A percentile compares a stretch with the other conserved stretches of the same genome.
These are phyloP conservation scores for Hevea brasiliensis DNA, from an alignment of 345 rosid species.

Conservation along the genomic window DNA sequence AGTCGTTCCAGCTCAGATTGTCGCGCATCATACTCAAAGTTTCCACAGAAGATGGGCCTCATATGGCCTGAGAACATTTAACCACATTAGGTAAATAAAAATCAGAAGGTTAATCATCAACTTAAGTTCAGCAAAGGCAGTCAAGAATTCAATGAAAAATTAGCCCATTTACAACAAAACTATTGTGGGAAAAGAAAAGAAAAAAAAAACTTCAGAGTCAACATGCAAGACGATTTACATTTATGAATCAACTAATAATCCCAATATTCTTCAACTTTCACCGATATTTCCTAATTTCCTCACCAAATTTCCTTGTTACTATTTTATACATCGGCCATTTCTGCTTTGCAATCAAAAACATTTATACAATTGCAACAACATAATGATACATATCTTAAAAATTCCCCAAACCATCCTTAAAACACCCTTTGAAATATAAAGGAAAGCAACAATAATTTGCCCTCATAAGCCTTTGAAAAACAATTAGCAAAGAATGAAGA, in stretches of 20 bases:
- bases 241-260: not conserved
- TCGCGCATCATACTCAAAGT: conserved; percentile 89
- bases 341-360: no score
- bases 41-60: conserved; percentile 93
- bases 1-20: conserved; percentile 84
- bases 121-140: no score
- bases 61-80: conserved; percentile 25
- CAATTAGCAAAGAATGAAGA: not conserved
- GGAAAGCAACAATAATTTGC: no score
- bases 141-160: no score
- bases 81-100: not conserved
- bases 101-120: no score
- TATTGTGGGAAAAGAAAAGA: no score
- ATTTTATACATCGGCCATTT: no score
- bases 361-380: not conserved
- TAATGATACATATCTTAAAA: not conserved
- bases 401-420: not conserved
- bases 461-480: not conserved
- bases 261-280: not conserved
- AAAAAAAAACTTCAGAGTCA: not conserved
- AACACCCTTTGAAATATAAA: no score
- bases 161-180: no score
- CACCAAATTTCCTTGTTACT: no score
- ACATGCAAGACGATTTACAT: no score
- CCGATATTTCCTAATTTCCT: no score